Base-by-base conservation (phyloP, 768 basidiomycete species). In the Grammothele lineata region DNA sequence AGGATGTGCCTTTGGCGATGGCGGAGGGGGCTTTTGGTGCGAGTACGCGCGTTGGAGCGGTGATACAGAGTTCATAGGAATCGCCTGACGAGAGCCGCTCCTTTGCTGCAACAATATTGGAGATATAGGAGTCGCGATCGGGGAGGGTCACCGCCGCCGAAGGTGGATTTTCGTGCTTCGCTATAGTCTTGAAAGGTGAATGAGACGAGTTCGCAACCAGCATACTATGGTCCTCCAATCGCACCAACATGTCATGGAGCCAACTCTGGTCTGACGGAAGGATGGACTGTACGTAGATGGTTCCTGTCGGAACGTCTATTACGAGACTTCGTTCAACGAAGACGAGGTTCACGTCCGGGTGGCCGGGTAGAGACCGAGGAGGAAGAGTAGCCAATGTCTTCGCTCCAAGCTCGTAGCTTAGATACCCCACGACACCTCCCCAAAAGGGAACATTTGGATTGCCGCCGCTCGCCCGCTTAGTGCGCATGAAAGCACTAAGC, bases 21-120 rank as follows among this genome's bases (percentile, higher is more conserved):
- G 52, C 43, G n/a, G 40, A 38, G 3, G 42, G 41, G 1, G 45
- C 30, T 41, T 68, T 63, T 25, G 75, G 75, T 35, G 81, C 58
- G 10, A 72, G 66, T 40, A 91, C 72, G 27, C 64, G 74, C 17
- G 87, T 87, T 11, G 72, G 78, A 4, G 86, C 85, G 1, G 94
- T 96, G 25, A 96, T 70, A 54, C 93, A 96, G 27, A 97, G 76
- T 62, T 97, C 94, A 66, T 97, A 97, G 2, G 90, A 90, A 60
- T 96, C 87, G 3, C 94, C 94, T 24, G 83, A 74, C 49, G 74
- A 85, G 32, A 96, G 78, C 50, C 76, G 73, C 45, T 88, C 81
- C 59, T 91, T 81, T 11, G 89, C 87, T 43, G 70, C 60, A 17
- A 77, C 67, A 54, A 96, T 92, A 15, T 77, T 77, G 22, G 75